Conservation (phyloP, 2,329 filamentous ascomycete genomes). For the Aspergillus floridensis region DNA sequence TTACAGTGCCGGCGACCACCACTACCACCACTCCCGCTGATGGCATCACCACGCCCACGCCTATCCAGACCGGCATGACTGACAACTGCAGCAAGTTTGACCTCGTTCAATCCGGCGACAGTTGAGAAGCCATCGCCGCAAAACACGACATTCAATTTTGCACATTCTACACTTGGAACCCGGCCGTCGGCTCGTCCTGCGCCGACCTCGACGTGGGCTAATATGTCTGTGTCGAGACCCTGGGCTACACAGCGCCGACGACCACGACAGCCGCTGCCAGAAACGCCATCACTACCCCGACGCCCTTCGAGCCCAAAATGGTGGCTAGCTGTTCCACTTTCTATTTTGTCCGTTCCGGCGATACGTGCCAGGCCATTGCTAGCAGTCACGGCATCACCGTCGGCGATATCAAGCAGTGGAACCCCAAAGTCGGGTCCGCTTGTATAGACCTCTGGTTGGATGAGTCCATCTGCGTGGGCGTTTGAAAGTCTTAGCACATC, state of each 20-base stretch:
- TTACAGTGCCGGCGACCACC: background rate
- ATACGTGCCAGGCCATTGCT: background rate
- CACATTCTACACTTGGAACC: slow-evolving; percentile 2
- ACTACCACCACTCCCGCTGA: slow-evolving; percentile 3
- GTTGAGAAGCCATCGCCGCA: background rate
- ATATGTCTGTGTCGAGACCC: background rate
- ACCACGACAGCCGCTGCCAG: background rate
- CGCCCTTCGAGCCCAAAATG: background rate
- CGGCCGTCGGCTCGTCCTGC: background rate
- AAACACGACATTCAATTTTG: background rate
- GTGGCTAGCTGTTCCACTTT: background rate
- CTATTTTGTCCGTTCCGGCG: background rate
- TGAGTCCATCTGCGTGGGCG: slow-evolving; percentile 5
- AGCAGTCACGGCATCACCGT: background rate
- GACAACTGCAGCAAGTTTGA: slow-evolving; percentile 1
- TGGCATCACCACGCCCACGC: background rate
- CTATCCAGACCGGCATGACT: background rate
- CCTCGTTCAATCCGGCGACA: slow-evolving; percentile 1
- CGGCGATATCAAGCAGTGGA: background rate
- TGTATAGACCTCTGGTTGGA: background rate
- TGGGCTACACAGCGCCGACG: background rate
- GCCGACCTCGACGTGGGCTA: background rate
- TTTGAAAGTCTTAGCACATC: slow-evolving; percentile 12
- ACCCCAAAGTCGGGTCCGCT: slow-evolving; percentile 1
- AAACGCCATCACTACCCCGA: background rate